A percentile compares a stretch with the other conserved stretches of the same genome.
These are phyloP conservation scores for Erodium moschatum DNA, from an alignment of 441 rosid species.

Conservation along the genomic window DNA sequence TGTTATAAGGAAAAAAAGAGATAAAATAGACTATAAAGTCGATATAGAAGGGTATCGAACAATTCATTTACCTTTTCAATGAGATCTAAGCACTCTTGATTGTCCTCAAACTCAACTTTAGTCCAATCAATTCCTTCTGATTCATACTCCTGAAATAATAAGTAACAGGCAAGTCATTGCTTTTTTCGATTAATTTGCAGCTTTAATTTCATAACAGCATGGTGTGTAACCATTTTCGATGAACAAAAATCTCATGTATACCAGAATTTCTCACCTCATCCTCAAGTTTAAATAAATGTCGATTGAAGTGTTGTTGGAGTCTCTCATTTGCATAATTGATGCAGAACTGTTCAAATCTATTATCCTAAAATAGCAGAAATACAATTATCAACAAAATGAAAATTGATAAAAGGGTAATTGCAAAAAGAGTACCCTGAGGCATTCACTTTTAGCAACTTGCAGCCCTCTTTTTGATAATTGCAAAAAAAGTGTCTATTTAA, in stretches of 20 bases:
- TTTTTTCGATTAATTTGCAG: not conserved
- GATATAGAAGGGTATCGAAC: constrained; percentile 6
- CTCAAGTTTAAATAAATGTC: constrained; percentile 79
- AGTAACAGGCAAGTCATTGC: too few relatives aligned
- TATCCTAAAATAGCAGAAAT: constrained; percentile 52
- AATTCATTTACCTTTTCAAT: constrained; percentile 64
- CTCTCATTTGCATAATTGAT: constrained; percentile 36
- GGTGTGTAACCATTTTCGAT: not conserved
- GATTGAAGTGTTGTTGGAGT: constrained; percentile 85
- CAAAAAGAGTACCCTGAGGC: too few relatives aligned
- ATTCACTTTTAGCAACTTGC: too few relatives aligned
- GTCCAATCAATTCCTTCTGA: constrained; percentile 87
- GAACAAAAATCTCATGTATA: not conserved
- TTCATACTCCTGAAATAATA: constrained; percentile 62
- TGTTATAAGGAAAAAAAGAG: too few relatives aligned
- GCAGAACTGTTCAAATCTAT: constrained; percentile 90
- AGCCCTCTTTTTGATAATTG: too few relatives aligned
- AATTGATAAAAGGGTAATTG: too few relatives aligned
- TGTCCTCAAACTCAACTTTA: constrained; percentile 77
- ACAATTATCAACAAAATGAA: constrained; percentile 17
- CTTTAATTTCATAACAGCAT: not conserved
- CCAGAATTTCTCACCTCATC: constrained; percentile 53
- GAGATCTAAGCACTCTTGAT: constrained; percentile 81
- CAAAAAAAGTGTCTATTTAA: too few relatives aligned
- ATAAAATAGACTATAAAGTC: too few relatives aligned